Base-by-base conservation (phyloP, 495 filamentous ascomycete species). In the Penicillium coffeae region DNA sequence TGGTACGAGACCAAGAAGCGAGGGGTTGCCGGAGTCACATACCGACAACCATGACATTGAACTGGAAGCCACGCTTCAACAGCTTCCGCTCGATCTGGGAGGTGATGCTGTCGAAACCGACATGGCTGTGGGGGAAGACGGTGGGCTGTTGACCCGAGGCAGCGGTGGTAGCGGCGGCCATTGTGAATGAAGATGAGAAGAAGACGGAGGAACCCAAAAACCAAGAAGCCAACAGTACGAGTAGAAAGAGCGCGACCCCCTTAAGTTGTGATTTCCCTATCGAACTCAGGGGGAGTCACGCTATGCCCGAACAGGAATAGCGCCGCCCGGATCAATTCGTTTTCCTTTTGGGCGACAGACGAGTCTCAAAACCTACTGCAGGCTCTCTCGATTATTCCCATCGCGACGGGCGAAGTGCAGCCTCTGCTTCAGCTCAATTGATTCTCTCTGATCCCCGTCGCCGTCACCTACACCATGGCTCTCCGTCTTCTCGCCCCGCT, bases 1-100 rank as follows among this genome's bases (percentile, higher is more conserved):
- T 13, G 6, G 13, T n/a, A n/a, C 4, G 10, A 16, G 12, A 38
- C 38, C 20, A 21, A 25, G 2, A 5, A 12, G 20, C 13, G 12
- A 45, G 18, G 30, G 21, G 30, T 10, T 21, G 14, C 21, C 38
- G 18, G 27, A 15, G 19, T 46, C 33, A 84, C 92, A 66, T 77
- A 98, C 93, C 93, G 72, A 99, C 93, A 72, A 94, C 97, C 74
- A 99, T 99, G 59, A 99, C 86, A 71, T 99, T 99, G 82, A 99
- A 99, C 72, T 99, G 93, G 72, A 99, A 99, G 58, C 93, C 93
- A 68, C 93, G 90, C 82, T 99, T 99, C 71, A 99, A 75, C 58
- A 99, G 87, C 84, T 99, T 99, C 74, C 88, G 85, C 81, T 98
- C 92, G 60, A 97, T 96, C 76, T 97, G 91, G 30, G 84, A 88